Conservation (phyloP, 352 stramenopile genomes). For the Phytophthora foliorum region DNA sequence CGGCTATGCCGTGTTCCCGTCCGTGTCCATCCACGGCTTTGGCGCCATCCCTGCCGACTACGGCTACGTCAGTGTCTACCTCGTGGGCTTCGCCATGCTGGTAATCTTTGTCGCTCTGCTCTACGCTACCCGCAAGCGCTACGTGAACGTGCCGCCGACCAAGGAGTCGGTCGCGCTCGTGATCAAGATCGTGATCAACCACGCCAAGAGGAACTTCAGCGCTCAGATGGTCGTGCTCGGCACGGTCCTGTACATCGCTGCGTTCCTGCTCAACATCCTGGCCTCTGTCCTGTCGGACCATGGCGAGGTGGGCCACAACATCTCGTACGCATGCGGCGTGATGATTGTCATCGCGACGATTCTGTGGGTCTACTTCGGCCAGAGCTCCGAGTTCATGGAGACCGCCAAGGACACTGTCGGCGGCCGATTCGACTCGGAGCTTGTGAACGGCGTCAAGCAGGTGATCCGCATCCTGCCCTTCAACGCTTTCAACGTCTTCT, state of each 20-base stretch:
- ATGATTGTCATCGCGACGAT: slow-evolving; percentile 45
- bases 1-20: slow-evolving; percentile 80
- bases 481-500: slow-evolving; percentile 68
- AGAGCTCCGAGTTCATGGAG: slow-evolving; percentile 57
- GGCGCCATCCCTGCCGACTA: slow-evolving; percentile 50
- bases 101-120: slow-evolving; percentile 49
- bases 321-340: slow-evolving; percentile 54
- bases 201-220: slow-evolving; percentile 35
- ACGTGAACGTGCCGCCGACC: slow-evolving; percentile 52
- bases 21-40: slow-evolving; percentile 77
- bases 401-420: slow-evolving; percentile 47
- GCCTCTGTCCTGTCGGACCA: slow-evolving; percentile 54
- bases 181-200: slow-evolving; percentile 45
- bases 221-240: slow-evolving; percentile 46
- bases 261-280: slow-evolving; percentile 65
- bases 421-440: slow-evolving; percentile 48
- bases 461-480: slow-evolving; percentile 44
- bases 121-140: slow-evolving; percentile 46
- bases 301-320: slow-evolving; percentile 40
- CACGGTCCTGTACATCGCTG: slow-evolving; percentile 42
- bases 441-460: slow-evolving; percentile 64
- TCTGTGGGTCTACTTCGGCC: slow-evolving; percentile 56
- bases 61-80: slow-evolving; percentile 62
- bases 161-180: slow-evolving; percentile 53
- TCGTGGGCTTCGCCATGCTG: slow-evolving; percentile 61